Evolutionary conservation across 352 stramenopile species (phyloP).

Genomic region (Phytophthora sp.): DNA sequence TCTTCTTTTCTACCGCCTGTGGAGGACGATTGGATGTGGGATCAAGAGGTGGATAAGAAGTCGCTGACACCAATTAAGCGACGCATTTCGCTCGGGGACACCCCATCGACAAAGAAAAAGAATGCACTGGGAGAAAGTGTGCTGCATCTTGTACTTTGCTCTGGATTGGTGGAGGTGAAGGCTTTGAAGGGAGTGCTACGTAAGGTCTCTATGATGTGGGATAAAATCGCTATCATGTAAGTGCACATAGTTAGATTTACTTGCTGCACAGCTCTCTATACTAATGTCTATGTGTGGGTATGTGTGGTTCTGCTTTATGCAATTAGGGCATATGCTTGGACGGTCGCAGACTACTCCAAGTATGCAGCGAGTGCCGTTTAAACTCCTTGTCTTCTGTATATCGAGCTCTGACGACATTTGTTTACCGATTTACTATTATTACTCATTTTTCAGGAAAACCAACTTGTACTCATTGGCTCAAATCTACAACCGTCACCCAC

Average conservation of each 20-base stretch:
- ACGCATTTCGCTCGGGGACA: constrained; percentile 28
- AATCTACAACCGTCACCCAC: constrained; percentile 61
- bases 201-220: constrained; percentile 56
- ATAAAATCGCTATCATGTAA: constrained; percentile 52
- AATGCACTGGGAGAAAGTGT: constrained; percentile 42
- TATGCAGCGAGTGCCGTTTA: constrained; percentile 29
- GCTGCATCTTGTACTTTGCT: constrained; percentile 51
- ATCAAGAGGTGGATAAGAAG: constrained; percentile 56
- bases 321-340: constrained; percentile 58
- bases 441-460: constrained; percentile 44
- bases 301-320: constrained; percentile 4
- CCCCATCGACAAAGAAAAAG: constrained; percentile 24
- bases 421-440: constrained; percentile 10
- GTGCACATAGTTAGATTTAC: constrained; percentile 23
- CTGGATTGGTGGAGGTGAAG: constrained; percentile 44
- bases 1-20: constrained; percentile 40
- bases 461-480: constrained; percentile 46
- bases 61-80: constrained; percentile 44
- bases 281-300: not conserved
- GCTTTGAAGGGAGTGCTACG: constrained; percentile 41
- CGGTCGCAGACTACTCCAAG: constrained; percentile 58
- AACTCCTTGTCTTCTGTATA: not conserved
- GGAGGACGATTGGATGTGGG: constrained; percentile 59
- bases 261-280: not conserved
- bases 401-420: not conserved